These are phyloP conservation scores for Podospora comata DNA, from an alignment of 495 filamentous ascomycete genomes.

Conservation along the genomic window DNA sequence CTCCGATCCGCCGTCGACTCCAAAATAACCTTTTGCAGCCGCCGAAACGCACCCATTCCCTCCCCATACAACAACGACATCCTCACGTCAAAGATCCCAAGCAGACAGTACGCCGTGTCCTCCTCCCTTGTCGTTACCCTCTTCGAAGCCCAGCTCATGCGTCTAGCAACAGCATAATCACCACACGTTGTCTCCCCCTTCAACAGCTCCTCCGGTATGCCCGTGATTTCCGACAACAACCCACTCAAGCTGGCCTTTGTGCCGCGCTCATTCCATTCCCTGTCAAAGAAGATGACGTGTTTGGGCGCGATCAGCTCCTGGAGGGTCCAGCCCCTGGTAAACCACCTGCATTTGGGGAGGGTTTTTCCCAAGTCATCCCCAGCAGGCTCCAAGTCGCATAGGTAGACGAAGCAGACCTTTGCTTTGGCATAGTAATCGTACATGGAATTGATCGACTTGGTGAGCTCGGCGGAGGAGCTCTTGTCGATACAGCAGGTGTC, in stretches of 20 bases:
- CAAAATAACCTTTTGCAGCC: slow-evolving; percentile 16
- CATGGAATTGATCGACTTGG: slow-evolving; percentile 49
- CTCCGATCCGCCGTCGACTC: slow-evolving; percentile 5
- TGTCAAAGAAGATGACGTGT: slow-evolving; percentile 30
- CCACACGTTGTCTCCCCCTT: neutral
- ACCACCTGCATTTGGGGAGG: slow-evolving; percentile 28
- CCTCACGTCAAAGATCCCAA: slow-evolving; percentile 18
- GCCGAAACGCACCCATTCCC: slow-evolving; percentile 14
- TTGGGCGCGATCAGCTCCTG: slow-evolving; percentile 34
- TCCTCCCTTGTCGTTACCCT: slow-evolving; percentile 13
- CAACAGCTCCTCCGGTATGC: slow-evolving; percentile 8
- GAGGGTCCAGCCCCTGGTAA: slow-evolving; percentile 37
- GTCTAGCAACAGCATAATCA: neutral
- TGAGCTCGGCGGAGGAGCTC: slow-evolving; percentile 37
- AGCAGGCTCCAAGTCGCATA: slow-evolving; percentile 5
- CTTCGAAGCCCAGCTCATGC: slow-evolving; percentile 16
- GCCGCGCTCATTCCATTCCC: slow-evolving; percentile 26
- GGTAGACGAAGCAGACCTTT: slow-evolving; percentile 33
- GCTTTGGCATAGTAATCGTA: slow-evolving; percentile 38
- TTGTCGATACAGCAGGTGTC: slow-evolving; percentile 49
- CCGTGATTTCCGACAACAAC: slow-evolving; percentile 14
- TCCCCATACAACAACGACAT: slow-evolving; percentile 20
- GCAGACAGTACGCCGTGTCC: slow-evolving; percentile 17
- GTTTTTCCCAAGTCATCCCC: neutral
- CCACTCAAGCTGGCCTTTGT: slow-evolving; percentile 21